Conservation (phyloP, 2,329 filamentous ascomycete genomes). For the Coniochaeta sp. region DNA sequence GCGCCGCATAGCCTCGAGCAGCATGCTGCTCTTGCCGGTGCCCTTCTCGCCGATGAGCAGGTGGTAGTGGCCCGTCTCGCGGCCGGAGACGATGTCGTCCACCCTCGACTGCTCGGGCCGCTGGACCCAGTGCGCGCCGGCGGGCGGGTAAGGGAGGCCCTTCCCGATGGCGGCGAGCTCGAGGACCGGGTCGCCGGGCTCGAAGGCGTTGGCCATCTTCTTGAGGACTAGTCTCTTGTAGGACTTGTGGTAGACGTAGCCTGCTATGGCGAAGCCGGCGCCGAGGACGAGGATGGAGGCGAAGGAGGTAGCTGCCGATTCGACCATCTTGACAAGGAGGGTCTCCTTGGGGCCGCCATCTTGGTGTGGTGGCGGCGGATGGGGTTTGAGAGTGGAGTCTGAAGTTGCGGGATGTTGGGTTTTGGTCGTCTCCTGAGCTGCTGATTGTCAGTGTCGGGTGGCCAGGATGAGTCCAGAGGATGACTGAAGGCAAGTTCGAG, state of each 20-base stretch:
- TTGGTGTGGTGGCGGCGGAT: constrained; percentile 9
- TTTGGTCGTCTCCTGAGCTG: neutral
- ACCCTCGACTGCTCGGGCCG: constrained; percentile 77
- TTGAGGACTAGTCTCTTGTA: constrained; percentile 89
- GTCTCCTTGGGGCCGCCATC: constrained; percentile 18
- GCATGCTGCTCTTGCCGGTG: constrained; percentile 93
- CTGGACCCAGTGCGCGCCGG: constrained; percentile 67
- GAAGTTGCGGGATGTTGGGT: neutral
- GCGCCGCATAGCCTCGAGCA: constrained; percentile 90
- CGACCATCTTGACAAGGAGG: constrained; percentile 56
- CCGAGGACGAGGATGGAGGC: constrained; percentile 68
- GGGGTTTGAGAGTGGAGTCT: neutral
- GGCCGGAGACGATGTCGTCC: constrained; percentile 74
- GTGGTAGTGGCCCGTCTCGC: constrained; percentile 74
- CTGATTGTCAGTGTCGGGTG: neutral
- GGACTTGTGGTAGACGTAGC: constrained; percentile 69
- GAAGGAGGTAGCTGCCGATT: constrained; percentile 68
- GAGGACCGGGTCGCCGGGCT: constrained; percentile 83
- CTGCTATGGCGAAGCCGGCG: constrained; percentile 56
- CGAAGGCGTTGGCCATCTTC: constrained; percentile 90
- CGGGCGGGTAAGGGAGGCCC: constrained; percentile 34
- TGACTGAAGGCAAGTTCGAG: too few species aligned
- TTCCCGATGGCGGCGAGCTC: constrained; percentile 66
- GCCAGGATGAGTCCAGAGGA: neutral
- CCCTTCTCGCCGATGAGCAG: constrained; percentile 92